These are phyloP conservation scores for Casuarina cunninghamiana DNA, from an alignment of 306 rosid species.

Conservation along the genomic window DNA sequence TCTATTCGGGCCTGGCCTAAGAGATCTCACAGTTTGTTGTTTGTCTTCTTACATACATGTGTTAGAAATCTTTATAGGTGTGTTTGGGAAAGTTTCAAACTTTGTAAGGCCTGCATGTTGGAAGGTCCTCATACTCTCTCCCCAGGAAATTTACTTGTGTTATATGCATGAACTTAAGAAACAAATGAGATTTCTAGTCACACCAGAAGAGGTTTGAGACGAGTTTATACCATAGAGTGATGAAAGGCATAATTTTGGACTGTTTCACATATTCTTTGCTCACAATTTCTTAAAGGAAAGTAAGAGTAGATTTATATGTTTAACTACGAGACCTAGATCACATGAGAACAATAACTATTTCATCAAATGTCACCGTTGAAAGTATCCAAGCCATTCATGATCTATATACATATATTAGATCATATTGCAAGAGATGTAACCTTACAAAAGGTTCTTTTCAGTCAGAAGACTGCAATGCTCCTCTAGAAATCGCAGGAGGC, in stretches of 20 bases:
- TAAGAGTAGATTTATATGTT: background rate
- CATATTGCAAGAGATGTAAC: constrained; percentile 38
- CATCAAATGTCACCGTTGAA: background rate
- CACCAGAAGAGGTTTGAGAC: background rate
- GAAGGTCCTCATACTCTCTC: background rate
- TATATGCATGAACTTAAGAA: background rate
- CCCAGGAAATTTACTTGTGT: background rate
- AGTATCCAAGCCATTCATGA: background rate
- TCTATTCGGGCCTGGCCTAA: too few species aligned
- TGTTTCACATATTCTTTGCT: background rate
- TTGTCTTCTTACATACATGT: background rate
- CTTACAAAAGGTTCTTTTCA: constrained; percentile 72
- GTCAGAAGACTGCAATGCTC: constrained; percentile 41
- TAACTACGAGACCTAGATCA: background rate
- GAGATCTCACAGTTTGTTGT: background rate
- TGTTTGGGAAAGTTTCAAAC: too few species aligned
- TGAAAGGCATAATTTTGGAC: background rate
- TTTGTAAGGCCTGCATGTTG: background rate
- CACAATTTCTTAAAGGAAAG: background rate
- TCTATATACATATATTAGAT: background rate
- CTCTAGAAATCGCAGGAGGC: constrained; percentile 59
- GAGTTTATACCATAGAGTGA: background rate
- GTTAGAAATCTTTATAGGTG: too few species aligned
- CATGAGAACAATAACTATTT: background rate
- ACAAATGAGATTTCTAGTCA: too few species aligned